Evolutionary conservation across 2,329 filamentous ascomycete genomes (phyloP).

Genomic region (Stemphylium lycopersici): DNA sequence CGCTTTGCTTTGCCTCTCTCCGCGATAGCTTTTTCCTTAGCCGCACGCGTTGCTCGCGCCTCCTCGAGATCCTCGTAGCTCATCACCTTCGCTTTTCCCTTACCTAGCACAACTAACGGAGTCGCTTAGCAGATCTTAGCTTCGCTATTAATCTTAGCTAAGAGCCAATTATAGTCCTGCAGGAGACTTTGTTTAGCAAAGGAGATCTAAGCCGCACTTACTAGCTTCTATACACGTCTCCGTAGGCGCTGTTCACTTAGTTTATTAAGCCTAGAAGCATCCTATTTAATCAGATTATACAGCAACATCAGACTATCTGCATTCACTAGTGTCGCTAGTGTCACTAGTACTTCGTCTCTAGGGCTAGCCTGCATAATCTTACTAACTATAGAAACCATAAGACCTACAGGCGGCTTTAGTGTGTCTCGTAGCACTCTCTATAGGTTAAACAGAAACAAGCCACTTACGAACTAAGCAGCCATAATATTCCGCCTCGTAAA

Average conservation of each 20-base stretch:
- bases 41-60: background rate
- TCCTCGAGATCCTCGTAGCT: background rate
- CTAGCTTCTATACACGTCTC: no score
- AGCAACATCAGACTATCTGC: background rate
- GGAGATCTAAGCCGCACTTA: no score
- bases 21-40: background rate
- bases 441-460: constrained; percentile 39
- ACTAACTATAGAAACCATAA: background rate
- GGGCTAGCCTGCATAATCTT: background rate
- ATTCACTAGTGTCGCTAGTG: background rate
- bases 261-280: no score
- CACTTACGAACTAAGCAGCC: constrained; percentile 29
- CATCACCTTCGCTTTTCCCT: background rate
- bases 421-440: constrained; percentile 38
- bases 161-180: no score
- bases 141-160: background rate
- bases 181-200: no score
- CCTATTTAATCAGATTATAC: no score
- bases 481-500: constrained; percentile 39
- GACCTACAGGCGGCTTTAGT: constrained; percentile 18
- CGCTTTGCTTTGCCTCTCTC: background rate
- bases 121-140: background rate
- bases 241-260: no score
- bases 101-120: background rate
- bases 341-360: background rate